These are phyloP conservation scores for Solanum appendiculatum DNA, from an alignment of 257 asterid genomes.

Conservation along the genomic window DNA sequence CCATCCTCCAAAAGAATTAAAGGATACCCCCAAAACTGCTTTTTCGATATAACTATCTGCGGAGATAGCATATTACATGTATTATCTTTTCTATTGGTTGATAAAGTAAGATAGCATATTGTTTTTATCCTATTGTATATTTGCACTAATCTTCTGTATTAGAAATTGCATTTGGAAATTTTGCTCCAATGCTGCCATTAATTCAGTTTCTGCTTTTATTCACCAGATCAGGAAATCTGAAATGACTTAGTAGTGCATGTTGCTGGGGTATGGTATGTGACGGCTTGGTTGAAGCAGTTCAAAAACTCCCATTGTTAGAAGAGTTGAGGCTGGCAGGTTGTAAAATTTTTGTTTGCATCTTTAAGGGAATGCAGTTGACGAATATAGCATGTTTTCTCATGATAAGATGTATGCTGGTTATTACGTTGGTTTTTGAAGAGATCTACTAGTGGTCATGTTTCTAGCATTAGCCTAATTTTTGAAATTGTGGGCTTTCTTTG, in stretches of 20 bases:
- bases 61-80: not conserved
- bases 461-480: not conserved
- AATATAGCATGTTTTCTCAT: not conserved
- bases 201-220: not conserved
- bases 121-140: not conserved
- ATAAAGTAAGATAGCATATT: not conserved
- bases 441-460: not conserved
- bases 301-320: not conserved
- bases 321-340: not conserved
- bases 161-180: not conserved
- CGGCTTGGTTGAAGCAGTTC: not conserved
- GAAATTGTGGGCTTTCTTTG: not conserved
- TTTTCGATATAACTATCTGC: not conserved
- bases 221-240: conserved; percentile 18
- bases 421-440: not conserved
- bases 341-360: not conserved
- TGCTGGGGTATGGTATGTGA: not conserved
- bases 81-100: not conserved
- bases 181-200: not conserved
- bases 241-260: conserved; percentile 17
- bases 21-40: not conserved
- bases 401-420: not conserved
- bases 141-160: not conserved
- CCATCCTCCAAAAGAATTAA: not conserved
- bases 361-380: not conserved